Conservation (phyloP, 768 basidiomycete species). For the Leccinum fibrillosum region DNA sequence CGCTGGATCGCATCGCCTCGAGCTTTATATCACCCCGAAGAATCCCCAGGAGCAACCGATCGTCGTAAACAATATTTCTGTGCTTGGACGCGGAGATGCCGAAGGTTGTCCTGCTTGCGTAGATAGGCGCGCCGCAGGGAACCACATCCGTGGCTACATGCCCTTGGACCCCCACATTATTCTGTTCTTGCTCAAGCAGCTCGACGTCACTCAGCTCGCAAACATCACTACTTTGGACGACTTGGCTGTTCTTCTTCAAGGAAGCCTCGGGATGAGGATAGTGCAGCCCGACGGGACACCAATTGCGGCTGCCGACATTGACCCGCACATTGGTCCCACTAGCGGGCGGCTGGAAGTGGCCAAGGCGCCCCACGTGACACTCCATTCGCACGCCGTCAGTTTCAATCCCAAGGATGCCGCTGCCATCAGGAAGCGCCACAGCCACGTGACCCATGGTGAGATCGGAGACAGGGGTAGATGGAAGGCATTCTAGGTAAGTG, state of each 20-base stretch:
- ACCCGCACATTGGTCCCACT: neutral
- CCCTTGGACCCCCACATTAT: slow-evolving; percentile 12
- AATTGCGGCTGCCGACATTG: slow-evolving; percentile 4
- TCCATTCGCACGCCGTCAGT: slow-evolving; percentile 11
- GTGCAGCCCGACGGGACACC: slow-evolving; percentile 10
- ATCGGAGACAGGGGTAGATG: neutral
- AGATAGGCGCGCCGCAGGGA: slow-evolving; percentile 11
- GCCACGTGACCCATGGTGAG: neutral
- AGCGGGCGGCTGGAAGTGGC: neutral
- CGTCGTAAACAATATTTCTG: slow-evolving; percentile 15
- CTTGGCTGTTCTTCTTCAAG: neutral
- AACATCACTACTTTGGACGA: slow-evolving; percentile 3
- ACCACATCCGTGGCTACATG: slow-evolving; percentile 15
- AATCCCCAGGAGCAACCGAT: neutral
- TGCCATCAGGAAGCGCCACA: neutral
- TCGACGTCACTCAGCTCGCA: neutral
- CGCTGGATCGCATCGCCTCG: slow-evolving; percentile 20
- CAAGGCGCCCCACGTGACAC: slow-evolving; percentile 11
- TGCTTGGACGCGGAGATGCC: slow-evolving; percentile 8
- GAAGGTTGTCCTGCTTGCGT: slow-evolving; percentile 11
- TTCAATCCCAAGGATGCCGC: neutral
- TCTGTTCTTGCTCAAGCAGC: slow-evolving; percentile 7
- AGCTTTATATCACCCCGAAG: slow-evolving; percentile 12
- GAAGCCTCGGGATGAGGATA: slow-evolving; percentile 14
- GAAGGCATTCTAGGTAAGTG: slow-evolving; percentile 1